Evolutionary conservation across 257 asterid species (phyloP), one percentile per base, ranked within the genome.

Genomic region (Scutellaria minor): DNA sequence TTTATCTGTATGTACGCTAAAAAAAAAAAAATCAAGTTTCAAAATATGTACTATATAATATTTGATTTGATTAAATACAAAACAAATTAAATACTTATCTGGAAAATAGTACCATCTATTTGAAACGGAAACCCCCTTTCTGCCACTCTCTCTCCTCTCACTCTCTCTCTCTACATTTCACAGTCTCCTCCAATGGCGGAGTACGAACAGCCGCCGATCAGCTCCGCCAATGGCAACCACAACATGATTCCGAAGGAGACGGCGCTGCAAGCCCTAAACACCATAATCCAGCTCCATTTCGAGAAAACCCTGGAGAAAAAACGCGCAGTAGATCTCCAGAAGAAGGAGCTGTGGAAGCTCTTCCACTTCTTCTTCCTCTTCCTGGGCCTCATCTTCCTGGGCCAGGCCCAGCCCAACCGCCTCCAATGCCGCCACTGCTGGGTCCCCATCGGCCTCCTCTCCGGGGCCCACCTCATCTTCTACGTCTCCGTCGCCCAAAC

Each of bases 231-330:
- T 71, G 37, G 55, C 79, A 85, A 83, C 75, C 83, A 53, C 66
- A 81, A 55, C 31, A 24, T 76, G 63, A 83, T 92, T 63, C 80
- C 84, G 0, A 85, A 78, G 66, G 98, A 93, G 70, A 80, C 97
- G 3, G 96, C 92, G n/a, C 73, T 91, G n/a, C 96, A 93, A 78
- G 90, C 97, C 37, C 85, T 91, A 1, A 93, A 87, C 89, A 93
- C 93, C 79, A 88, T 93, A 11, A 89, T 93, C 87, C 98, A 93
- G 71, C 98, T 93, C 83, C 98, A 93, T 60, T 89, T 93, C 74
- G 98, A 93, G 81, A 93, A 93, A 76, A 93, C 98, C 79, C 96
- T 93, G 0, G 98, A 93, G 81, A 93, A 93, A 40, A 93, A 93
- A 72, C 72, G 90, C 3, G 88, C 96, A 1, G 90, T 93, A 0